phyloP scores from a whole-genome alignment of 345 rosid species.

The Euphorbia tirucalli region DNA sequence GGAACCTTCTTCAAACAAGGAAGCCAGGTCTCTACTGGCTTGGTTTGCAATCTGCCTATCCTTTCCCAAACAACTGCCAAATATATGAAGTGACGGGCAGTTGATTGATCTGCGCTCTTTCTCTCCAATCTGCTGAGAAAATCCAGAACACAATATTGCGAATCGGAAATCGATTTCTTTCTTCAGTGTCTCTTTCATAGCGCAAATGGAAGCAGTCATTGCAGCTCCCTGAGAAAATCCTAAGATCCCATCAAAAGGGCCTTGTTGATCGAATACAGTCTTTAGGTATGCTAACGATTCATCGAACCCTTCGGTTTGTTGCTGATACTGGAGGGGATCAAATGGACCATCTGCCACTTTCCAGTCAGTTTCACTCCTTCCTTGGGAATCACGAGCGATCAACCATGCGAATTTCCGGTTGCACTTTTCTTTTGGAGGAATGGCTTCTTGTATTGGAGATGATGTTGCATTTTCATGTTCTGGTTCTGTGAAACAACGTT shows the following conservation, averaged over 20 bases:
- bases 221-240: slow-evolving; percentile 98
- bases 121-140: slow-evolving; percentile 36
- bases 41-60: slow-evolving; percentile 77
- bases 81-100: slow-evolving; percentile 87
- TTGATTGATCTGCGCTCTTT: slow-evolving; percentile 38
- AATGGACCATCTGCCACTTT: slow-evolving; percentile 53
- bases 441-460: slow-evolving; percentile 24
- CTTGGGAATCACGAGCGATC: slow-evolving; percentile 48
- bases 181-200: slow-evolving; percentile 32
- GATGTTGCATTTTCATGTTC: slow-evolving; percentile 19
- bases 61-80: slow-evolving; percentile 57
- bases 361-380: slow-evolving; percentile 48
- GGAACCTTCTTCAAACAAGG: slow-evolving; percentile 53
- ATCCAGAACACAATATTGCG: slow-evolving; percentile 81
- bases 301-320: slow-evolving; percentile 73
- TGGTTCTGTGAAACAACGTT: slow-evolving; percentile 25
- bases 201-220: slow-evolving; percentile 71
- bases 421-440: slow-evolving; percentile 51
- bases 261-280: slow-evolving; percentile 44
- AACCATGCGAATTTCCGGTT: slow-evolving; percentile 85
- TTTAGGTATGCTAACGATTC: slow-evolving; percentile 53
- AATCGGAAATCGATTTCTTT: slow-evolving; percentile 70
- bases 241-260: slow-evolving; percentile 92
- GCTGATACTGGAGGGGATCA: slow-evolving; percentile 77
- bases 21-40: slow-evolving; percentile 59